Evolutionary conservation across 2,329 filamentous ascomycete genomes (phyloP), one percentile per base, ranked within the genome.

Genomic region (Colletotrichum costaricense): DNA sequence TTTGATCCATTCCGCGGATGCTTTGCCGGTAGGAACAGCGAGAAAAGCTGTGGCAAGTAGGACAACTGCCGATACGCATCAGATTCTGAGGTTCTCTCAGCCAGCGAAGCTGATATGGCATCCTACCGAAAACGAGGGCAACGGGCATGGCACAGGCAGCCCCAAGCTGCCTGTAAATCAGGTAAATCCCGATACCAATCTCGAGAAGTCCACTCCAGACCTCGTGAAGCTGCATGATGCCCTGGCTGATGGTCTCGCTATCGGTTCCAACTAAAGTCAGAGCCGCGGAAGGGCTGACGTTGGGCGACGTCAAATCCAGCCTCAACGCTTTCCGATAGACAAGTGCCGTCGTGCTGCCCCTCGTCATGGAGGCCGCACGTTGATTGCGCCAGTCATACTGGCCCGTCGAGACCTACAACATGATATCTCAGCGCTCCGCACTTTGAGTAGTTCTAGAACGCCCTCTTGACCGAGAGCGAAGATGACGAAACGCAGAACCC

Each of bases 1-100:
- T 58, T 85, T 81, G 42, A 89, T 81, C 88, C 88, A 89, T 19
- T 79, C 76, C 6, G 82, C 83, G 69, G 88, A 86, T n/a, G 76
- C 75, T 26, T 63, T 74, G n/a, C 76, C 77, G 0, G 73, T 76
- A 0, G 75, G 77, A 28, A 74, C 52, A 3, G 78, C 78, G 3
- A 78, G 55, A 38, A 78, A 63, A 76, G 84, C 54, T 77, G 81
- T 67, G 80, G 73, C n/a, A 81, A 78, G 22, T 80, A 84, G 57
- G 78, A 81, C 80, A 14, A 76, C 71, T 73, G 3, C 7, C 42
- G 52, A 60, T 33, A n/a, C 3, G 6, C 1, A 22, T 75, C 83
- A 12, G 19, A 2, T 76, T 1, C 77, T 5, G 16, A 35, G 28
- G 12, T 4, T 52, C 19, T 19, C 16, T 49, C 19, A 22, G 42